Percentiles rank a stretch among this genome's conserved stretches.
Evolutionary conservation across 352 stramenopile species (phyloP).

Genomic region (Globisporangium sylvaticum): DNA sequence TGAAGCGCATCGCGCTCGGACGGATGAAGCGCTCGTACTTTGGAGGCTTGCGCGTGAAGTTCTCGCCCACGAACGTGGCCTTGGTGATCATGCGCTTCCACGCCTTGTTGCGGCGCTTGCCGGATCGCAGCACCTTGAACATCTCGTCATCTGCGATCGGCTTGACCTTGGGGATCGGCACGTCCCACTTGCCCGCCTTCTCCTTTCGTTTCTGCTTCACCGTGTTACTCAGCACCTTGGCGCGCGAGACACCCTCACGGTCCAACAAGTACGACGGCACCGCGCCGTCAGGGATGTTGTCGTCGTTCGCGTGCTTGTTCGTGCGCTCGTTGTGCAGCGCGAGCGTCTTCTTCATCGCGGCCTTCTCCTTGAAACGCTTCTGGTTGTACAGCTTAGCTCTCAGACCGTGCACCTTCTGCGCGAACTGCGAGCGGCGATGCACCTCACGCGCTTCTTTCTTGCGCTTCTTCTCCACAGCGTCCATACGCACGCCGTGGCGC

Average conservation of each 20-base stretch:
- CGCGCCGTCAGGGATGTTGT: constrained; percentile 94
- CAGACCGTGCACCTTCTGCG: constrained; percentile 98
- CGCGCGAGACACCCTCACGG: constrained; percentile 96
- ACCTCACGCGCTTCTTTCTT: constrained; percentile 99
- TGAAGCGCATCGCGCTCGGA: constrained; percentile 98
- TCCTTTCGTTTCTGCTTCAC: constrained; percentile 99
- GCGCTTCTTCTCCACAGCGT: constrained; percentile 94
- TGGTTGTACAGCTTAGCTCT: constrained; percentile 99
- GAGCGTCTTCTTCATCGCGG: constrained; percentile 99
- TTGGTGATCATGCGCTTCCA: constrained; percentile 95
- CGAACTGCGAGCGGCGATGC: constrained; percentile 96
- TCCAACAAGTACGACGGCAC: constrained; percentile 99
- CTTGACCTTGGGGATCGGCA: constrained; percentile 98
- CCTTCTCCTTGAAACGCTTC: constrained; percentile 99
- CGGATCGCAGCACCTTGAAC: constrained; percentile 97
- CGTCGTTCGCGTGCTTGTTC: constrained; percentile 99
- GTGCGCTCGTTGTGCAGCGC: constrained; percentile 98
- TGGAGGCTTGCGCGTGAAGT: constrained; percentile 99
- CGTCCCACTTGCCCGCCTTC: constrained; percentile 99
- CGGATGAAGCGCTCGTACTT: constrained; percentile 99
- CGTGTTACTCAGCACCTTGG: constrained; percentile 99
- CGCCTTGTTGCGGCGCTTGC: constrained; percentile 95
- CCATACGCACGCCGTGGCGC: constrained; percentile 97
- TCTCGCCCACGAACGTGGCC: constrained; percentile 96
- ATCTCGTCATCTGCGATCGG: constrained; percentile 99